Base-by-base conservation (phyloP, 2,329 filamentous ascomycete species). In the Volutella citrinella region DNA sequence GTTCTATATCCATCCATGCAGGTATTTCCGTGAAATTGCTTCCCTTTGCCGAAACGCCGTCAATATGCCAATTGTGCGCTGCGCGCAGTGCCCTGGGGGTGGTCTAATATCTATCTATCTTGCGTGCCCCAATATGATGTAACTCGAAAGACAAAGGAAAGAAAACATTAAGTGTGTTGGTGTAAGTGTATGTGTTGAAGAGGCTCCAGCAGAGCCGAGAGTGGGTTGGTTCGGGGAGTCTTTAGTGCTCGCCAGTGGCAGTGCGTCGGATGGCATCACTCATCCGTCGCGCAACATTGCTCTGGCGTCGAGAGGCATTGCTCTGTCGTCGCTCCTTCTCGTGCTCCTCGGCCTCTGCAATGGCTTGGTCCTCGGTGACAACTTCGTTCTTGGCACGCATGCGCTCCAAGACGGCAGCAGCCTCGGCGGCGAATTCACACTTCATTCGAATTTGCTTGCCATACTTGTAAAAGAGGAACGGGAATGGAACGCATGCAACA, bases 391-490 rank as follows among this genome's bases (percentile, higher is more conserved):
- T 54, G 34, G 52, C 40, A 29, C 56, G 57, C 59, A 70, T 69
- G 43, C 56, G 56, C 43, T 62, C 57, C 60, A 84, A 68, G 40
- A 84, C 75, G 10, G 67, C 69, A 19, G 81, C 80, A 7, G 83
- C 77, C 59, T 87, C 74, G 9, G 77, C 72, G 6, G 84, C 78
- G 52, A 75, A 89, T 64, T 82, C 81, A 70, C 84, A 87, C 52
- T 70, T 76, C 56, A 71, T 65, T 15, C 84, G 72, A 48, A 90
- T 83, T 9, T 32, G 31, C 21, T 52, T 18, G 43, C 85, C 85
- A 56, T 87, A 87, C 48, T 74, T 80, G 65, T 85, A 86, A 60
- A 91, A 87, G 12, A 91, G 57, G 59, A 85, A 83, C 0, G 86
- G 85, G 52, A 86, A 82, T 0, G 86, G 84, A 13, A 87, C 66